Conservation (phyloP, 192 early-diverging fungal species). For the Coemansia sp. region DNA sequence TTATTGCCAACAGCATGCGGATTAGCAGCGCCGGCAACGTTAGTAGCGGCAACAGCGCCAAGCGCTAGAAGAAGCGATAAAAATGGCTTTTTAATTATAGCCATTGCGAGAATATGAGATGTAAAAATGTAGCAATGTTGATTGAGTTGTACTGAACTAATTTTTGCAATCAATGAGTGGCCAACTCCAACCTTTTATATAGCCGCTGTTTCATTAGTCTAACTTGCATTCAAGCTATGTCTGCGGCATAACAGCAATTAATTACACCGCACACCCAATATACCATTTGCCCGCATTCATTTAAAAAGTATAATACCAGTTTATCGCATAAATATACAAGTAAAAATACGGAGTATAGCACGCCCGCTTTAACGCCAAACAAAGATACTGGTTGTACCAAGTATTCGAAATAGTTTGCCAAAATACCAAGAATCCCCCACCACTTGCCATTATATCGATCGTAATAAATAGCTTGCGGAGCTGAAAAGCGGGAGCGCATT, state of each 20-base stretch:
- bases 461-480: neutral
- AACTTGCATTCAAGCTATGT: neutral
- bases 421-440: neutral
- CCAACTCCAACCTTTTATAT: neutral
- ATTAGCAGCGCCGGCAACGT: constrained; percentile 5
- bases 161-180: neutral
- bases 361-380: neutral
- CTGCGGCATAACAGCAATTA: neutral
- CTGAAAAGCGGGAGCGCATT: neutral
- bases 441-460: neutral
- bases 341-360: neutral
- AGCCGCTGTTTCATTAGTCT: neutral
- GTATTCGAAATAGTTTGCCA: neutral
- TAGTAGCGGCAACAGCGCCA: constrained; percentile 24
- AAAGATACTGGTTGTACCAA: neutral
- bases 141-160: neutral
- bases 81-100: constrained; percentile 21
- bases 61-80: constrained; percentile 34
- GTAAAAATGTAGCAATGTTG: neutral
- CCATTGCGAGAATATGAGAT: constrained; percentile 6
- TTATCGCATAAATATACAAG: neutral
- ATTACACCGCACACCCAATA: neutral
- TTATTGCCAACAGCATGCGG: neutral
- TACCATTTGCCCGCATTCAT: neutral
- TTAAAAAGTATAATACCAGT: neutral